Evolutionary conservation across 164 flowering plant genomes (phyloP).

Genomic region (Stephania japonica): DNA sequence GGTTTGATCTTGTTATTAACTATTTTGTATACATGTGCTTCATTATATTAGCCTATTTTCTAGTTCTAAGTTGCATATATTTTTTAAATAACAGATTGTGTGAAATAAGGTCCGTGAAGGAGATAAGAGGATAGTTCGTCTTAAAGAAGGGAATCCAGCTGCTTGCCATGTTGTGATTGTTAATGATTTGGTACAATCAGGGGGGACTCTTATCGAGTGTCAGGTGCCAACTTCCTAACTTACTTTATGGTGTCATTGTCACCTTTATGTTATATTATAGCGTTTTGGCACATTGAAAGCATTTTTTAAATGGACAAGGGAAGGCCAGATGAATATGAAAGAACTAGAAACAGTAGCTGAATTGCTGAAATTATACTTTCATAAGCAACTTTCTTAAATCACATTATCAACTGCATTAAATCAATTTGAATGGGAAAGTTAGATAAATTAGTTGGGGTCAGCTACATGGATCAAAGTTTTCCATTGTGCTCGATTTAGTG

Average conservation of each 20-base stretch:
- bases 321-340: no score
- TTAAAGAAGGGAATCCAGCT: conserved; percentile 86
- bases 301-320: no score
- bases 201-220: conserved; percentile 95
- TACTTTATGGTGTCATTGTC: neutral
- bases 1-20: conserved; percentile 29
- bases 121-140: conserved; percentile 83
- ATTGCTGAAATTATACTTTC: no score
- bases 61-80: neutral
- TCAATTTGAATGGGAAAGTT: no score
- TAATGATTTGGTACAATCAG: conserved; percentile 96
- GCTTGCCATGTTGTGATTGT: conserved; percentile 95
- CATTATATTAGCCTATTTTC: neutral
- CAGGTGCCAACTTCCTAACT: conserved; percentile 42
- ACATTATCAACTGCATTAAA: no score
- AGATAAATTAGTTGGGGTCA: no score
- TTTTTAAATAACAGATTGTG: conserved; percentile 48
- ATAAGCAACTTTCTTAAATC: no score
- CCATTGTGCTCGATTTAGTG: no score
- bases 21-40: neutral
- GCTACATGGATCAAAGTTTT: no score
- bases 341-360: no score
- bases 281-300: no score
- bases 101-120: conserved; percentile 96
- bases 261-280: neutral